Conservation (phyloP, 176 grass and related monocot species). For the Aegilops tauschii region DNA sequence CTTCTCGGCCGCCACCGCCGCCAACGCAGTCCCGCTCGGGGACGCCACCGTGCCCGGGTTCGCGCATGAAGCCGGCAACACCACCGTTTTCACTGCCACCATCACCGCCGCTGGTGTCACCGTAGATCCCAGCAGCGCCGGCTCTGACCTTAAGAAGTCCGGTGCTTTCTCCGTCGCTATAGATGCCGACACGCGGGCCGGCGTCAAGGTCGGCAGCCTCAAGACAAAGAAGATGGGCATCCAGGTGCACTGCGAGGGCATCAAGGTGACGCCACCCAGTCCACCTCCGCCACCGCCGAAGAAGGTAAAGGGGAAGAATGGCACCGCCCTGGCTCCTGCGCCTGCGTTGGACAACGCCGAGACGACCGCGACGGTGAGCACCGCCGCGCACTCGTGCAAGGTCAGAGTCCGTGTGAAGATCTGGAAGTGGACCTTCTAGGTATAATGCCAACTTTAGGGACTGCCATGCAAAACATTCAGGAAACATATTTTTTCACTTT, state of each 20-base stretch:
- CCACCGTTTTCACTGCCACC: conserved; percentile 53
- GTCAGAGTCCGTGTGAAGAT: conserved; percentile 93
- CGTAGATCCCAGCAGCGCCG: conserved; percentile 50
- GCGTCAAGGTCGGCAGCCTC: conserved; percentile 53
- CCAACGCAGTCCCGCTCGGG: conserved; percentile 53
- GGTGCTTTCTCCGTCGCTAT: conserved; percentile 41
- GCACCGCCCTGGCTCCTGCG: background rate
- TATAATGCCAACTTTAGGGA: background rate
- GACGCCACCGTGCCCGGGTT: conserved; percentile 62
- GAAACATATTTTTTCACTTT: conserved; percentile 17
- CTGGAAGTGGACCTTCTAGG: conserved; percentile 93
- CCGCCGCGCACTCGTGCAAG: conserved; percentile 46
- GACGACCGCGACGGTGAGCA: background rate
- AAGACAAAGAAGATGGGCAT: conserved; percentile 84
- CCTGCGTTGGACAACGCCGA: background rate
- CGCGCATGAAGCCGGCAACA: conserved; percentile 64
- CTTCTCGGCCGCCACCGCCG: conserved; percentile 40
- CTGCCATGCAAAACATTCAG: background rate
- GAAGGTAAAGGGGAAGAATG: conserved; percentile 51
- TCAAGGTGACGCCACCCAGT: conserved; percentile 36
- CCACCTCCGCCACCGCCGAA: conserved; percentile 12
- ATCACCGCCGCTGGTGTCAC: conserved; percentile 19
- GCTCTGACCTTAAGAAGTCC: conserved; percentile 59
- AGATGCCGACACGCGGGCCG: conserved; percentile 75
- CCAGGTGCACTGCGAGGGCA: conserved; percentile 69